Evolutionary conservation across 1,139 yeast genomes (phyloP).

Genomic region (Pichia sorboxylosa): DNA sequence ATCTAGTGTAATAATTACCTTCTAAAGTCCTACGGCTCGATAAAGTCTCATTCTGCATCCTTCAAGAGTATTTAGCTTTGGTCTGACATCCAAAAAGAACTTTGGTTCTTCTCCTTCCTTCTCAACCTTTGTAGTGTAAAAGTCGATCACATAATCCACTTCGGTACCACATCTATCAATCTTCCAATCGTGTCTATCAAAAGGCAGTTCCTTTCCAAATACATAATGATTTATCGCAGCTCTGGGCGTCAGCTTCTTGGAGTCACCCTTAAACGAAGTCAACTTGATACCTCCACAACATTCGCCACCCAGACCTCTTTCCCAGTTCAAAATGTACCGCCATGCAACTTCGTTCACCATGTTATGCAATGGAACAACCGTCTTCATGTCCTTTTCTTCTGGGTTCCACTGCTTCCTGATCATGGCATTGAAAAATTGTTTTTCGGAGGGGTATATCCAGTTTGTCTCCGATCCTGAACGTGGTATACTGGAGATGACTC

Average conservation of each 20-base stretch:
- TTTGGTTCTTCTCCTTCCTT: conserved; percentile 41
- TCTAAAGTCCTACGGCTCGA: conserved; percentile 57
- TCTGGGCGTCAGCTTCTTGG: conserved; percentile 73
- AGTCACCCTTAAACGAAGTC: conserved; percentile 82
- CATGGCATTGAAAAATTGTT: conserved; percentile 93
- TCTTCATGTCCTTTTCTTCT: conserved; percentile 66
- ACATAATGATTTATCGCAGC: conserved; percentile 65
- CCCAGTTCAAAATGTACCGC: conserved; percentile 81
- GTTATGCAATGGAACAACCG: conserved; percentile 90
- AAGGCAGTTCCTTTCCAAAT: conserved; percentile 62
- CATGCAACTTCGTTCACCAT: conserved; percentile 90
- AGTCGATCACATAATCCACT: conserved; percentile 88
- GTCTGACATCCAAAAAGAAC: conserved; percentile 81
- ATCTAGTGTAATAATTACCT: too few relatives aligned
- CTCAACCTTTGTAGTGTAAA: conserved; percentile 38
- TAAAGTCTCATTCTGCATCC: conserved; percentile 61
- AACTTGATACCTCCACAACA: conserved; percentile 78
- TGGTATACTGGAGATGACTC: conserved; percentile 80
- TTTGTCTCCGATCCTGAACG: conserved; percentile 51
- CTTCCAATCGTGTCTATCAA: conserved; percentile 95
- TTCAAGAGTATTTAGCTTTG: conserved; percentile 71
- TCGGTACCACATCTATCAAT: conserved; percentile 77
- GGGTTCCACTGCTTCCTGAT: conserved; percentile 83
- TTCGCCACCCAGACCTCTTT: conserved; percentile 46
- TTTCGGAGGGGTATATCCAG: conserved; percentile 95